Conservation (phyloP, 23 red algal species). For the Gracilaria domingensis region DNA sequence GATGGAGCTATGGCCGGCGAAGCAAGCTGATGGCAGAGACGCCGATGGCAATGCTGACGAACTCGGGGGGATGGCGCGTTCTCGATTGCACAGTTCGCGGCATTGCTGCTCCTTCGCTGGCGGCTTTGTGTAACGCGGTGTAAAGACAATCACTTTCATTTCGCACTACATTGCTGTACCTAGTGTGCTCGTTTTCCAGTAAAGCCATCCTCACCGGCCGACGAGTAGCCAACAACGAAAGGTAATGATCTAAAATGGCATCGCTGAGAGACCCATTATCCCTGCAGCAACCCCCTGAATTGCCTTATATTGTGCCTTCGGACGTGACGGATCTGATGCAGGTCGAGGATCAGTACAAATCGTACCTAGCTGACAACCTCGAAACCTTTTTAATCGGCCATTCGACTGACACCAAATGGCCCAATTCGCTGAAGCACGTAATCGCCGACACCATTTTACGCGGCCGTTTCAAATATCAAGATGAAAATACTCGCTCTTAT, state of each 20-base stretch:
- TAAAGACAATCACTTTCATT: no score
- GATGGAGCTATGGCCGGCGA: no score
- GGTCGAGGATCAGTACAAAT: not conserved
- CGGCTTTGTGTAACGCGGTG: no score
- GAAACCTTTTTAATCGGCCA: conserved; percentile 3
- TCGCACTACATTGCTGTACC: no score
- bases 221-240: not conserved
- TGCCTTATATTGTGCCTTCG: not conserved
- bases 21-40: no score
- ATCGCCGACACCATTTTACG: conserved; percentile 5
- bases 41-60: no score
- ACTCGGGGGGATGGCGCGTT: no score
- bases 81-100: no score
- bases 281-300: not conserved
- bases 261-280: not conserved
- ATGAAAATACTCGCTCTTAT: conserved; percentile 7
- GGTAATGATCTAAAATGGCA: not conserved
- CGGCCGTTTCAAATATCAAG: conserved; percentile 8
- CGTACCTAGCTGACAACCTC: not conserved
- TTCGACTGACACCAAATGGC: not conserved
- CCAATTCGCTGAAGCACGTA: not conserved
- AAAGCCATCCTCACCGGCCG: no score
- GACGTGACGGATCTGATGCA: not conserved
- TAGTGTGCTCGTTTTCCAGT: no score
- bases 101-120: no score